Base-by-base conservation (phyloP, 257 asterid species). In the Galeopsis tetrahit region DNA sequence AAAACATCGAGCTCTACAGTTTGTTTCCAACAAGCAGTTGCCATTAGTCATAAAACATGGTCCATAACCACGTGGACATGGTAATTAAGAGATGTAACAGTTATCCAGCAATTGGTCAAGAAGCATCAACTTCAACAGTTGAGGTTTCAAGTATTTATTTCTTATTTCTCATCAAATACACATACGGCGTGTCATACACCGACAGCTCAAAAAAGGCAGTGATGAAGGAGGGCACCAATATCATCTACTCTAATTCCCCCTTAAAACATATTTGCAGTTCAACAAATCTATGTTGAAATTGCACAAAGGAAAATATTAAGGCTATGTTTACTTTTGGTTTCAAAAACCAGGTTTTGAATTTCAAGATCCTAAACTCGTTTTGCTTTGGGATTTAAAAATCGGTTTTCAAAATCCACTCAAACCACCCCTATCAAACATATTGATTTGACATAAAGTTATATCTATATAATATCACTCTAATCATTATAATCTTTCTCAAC, bases 261-360 rank as follows among this genome's bases (percentile, higher is more conserved):
- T 34, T 10, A 13, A 32, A 64, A 49, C 57, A 57, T 79, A 79
- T 79, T 49, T 70, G 75, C 83, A 75, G 6, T 70, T 79, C 67
- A 65, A 66, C 31, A 21, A 21, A 21, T 21, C 28, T 21, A 21
- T 21, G 28, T 21, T 21, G 28, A 21, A 21, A 21, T 21, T 21
- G 28, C 28, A 21, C 28, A 21, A 21, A 21, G 28, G 28, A 21
- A 21, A 21, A 21, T 21, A 21, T 21, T 21, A 21, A n/a, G n/a
- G n/a, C n/a, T n/a, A n/a, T n/a, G n/a, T n/a, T n/a, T n/a, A n/a
- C n/a, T n/a, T n/a, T n/a, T n/a, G n/a, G n/a, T n/a, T n/a, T n/a
- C n/a, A n/a, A n/a, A n/a, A n/a, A n/a, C n/a, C n/a, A n/a, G n/a
- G n/a, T n/a, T n/a, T n/a, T n/a, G n/a, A n/a, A n/a, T n/a, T n/a